phyloP scores from a whole-genome alignment of 345 rosid species.

The Hibiscus tridactylites region DNA sequence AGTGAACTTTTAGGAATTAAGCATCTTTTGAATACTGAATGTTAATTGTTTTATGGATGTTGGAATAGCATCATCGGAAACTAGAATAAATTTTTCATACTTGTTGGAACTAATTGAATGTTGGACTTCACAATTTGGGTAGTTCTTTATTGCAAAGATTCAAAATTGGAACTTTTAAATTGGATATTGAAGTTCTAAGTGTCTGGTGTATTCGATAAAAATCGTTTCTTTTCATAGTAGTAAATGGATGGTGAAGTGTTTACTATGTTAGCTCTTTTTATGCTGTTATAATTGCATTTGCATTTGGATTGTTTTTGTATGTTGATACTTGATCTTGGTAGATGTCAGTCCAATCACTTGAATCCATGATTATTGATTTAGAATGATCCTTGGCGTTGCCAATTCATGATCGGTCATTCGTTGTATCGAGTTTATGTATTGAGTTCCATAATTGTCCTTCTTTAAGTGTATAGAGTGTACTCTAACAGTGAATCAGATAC shows the following conservation, averaged over 20 bases:
- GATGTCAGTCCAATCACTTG: not conserved
- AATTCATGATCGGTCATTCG: not conserved
- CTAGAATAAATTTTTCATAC: constrained; percentile 3
- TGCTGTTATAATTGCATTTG: not conserved
- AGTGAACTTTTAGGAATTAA: not conserved
- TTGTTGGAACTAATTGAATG: not conserved
- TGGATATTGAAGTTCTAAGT: not conserved
- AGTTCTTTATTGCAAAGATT: not conserved
- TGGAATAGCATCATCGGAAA: not conserved
- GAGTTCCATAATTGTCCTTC: not conserved
- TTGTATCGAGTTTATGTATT: not conserved
- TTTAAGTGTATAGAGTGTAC: not conserved
- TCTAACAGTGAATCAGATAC: not conserved
- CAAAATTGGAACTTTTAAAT: not conserved
- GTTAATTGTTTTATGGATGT: not conserved
- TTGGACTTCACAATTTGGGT: not conserved
- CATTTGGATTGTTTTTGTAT: not conserved
- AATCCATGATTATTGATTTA: not conserved
- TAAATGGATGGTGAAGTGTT: not conserved
- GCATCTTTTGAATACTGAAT: not conserved
- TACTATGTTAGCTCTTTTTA: not conserved
- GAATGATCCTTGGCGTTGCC: not conserved
- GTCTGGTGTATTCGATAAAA: not conserved
- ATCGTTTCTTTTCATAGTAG: not conserved
- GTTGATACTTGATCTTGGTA: not conserved